Conservation (phyloP, 1,284 basidiomycete species). For the Trametes hirsuta region DNA sequence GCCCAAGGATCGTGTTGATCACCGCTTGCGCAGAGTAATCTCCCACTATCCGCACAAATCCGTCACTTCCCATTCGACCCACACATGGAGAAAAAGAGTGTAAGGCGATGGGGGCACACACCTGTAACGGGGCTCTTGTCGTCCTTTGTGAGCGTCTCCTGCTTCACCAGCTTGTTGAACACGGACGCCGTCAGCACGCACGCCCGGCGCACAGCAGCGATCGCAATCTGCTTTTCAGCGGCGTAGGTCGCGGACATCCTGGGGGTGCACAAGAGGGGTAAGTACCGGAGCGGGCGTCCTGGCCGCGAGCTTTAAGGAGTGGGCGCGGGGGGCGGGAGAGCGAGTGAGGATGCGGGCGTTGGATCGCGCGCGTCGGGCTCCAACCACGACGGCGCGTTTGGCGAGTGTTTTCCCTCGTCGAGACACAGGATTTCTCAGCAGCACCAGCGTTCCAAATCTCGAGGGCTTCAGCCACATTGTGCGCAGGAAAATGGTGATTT, state of each 20-base stretch:
- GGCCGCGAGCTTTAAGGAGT: slow-evolving; percentile 20
- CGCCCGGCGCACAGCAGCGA: slow-evolving; percentile 90
- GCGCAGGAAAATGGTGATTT: not conserved
- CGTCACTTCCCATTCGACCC: too few relatives aligned
- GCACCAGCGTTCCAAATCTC: slow-evolving; percentile 21
- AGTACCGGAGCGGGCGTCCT: slow-evolving; percentile 26
- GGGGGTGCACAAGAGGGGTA: not conserved
- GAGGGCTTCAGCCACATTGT: not conserved
- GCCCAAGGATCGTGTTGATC: slow-evolving; percentile 76
- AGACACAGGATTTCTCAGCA: slow-evolving; percentile 21
- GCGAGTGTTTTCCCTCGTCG: slow-evolving; percentile 1
- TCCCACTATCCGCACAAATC: slow-evolving; percentile 76
- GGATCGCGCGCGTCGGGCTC: slow-evolving; percentile 8
- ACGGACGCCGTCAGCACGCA: slow-evolving; percentile 85
- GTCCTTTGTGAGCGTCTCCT: slow-evolving; percentile 88
- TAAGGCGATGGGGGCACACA: too few relatives aligned
- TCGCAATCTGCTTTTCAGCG: slow-evolving; percentile 71
- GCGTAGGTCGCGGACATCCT: slow-evolving; percentile 45
- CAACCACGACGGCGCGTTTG: slow-evolving; percentile 18
- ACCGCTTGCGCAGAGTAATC: slow-evolving; percentile 92
- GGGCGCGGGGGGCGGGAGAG: slow-evolving; percentile 13
- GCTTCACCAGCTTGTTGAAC: slow-evolving; percentile 86
- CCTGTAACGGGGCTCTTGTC: slow-evolving; percentile 98
- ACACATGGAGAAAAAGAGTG: too few relatives aligned
- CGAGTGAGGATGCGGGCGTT: slow-evolving; percentile 20